Conservation (phyloP, 257 asterid species). For the Solanum corneliomulleri region DNA sequence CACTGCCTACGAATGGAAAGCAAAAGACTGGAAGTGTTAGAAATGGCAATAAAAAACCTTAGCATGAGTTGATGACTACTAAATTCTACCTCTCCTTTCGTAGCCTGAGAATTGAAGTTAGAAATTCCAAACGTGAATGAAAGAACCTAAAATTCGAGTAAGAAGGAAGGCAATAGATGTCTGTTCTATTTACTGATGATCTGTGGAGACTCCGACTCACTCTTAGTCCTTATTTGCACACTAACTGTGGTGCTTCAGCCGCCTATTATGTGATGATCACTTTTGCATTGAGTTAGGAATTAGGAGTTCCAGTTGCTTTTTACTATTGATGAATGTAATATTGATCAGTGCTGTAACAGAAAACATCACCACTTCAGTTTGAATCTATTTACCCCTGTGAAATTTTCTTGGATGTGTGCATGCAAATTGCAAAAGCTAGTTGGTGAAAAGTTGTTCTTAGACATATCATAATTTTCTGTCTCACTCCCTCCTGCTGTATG, state of each 20-base stretch:
- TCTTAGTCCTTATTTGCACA: neutral
- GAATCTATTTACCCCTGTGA: neutral
- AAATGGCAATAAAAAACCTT: neutral
- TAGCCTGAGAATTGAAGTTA: neutral
- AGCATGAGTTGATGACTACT: neutral
- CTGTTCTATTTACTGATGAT: neutral
- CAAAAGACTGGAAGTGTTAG: neutral
- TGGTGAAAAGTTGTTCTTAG: neutral
- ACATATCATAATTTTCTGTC: neutral
- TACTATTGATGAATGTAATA: neutral
- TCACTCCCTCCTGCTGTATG: neutral
- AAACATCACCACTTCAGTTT: neutral
- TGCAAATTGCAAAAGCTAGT: neutral
- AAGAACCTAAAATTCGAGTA: neutral
- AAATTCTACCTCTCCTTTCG: neutral
- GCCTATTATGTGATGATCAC: neutral
- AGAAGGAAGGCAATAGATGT: neutral
- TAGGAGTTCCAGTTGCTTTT: neutral
- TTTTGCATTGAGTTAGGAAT: neutral
- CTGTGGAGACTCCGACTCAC: neutral
- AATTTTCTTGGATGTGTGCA: neutral
- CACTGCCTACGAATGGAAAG: neutral
- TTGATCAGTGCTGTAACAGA: neutral
- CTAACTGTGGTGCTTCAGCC: neutral
- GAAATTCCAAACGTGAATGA: neutral